These are phyloP conservation scores for Colletotrichum tamarilloi DNA, from an alignment of 2,329 filamentous ascomycete species.

Conservation along the genomic window DNA sequence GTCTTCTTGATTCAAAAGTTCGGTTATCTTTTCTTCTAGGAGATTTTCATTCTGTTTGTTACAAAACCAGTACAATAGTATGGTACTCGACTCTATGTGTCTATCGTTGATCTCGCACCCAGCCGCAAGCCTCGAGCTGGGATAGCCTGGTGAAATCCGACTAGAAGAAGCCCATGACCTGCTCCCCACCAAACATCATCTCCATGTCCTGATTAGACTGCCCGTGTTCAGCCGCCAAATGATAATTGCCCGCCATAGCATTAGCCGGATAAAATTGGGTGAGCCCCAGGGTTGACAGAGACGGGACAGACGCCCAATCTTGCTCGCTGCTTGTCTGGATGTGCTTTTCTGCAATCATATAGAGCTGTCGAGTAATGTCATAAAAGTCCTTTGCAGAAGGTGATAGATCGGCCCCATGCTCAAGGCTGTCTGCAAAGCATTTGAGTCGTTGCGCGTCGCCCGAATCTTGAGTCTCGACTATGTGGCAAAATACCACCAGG, in stretches of 20 bases:
- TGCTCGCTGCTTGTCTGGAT: not conserved
- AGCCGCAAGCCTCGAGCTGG: no score
- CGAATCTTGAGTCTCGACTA: not conserved
- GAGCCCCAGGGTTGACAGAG: not conserved
- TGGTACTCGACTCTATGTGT: no score
- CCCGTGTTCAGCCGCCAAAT: not conserved
- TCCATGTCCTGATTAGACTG: not conserved
- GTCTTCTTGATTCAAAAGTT: not conserved
- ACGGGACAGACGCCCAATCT: not conserved
- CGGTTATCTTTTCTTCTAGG: not conserved
- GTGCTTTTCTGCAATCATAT: not conserved
- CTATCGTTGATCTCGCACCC: no score
- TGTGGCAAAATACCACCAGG: constrained; percentile 8
- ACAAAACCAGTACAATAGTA: no score
- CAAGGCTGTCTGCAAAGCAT: not conserved
- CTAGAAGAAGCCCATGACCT: not conserved
- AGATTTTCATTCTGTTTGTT: no score
- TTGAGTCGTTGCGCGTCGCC: not conserved
- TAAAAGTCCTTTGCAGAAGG: not conserved
- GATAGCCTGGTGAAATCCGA: not conserved
- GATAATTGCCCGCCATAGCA: not conserved
- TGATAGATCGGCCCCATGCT: not conserved
- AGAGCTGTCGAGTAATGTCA: not conserved
- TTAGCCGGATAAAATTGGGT: not conserved
- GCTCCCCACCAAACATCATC: constrained; percentile 2